Evolutionary conservation across 2,329 filamentous ascomycete species (phyloP), one percentile per base, ranked within the genome.

Genomic region (Lachnellula subtilissima): DNA sequence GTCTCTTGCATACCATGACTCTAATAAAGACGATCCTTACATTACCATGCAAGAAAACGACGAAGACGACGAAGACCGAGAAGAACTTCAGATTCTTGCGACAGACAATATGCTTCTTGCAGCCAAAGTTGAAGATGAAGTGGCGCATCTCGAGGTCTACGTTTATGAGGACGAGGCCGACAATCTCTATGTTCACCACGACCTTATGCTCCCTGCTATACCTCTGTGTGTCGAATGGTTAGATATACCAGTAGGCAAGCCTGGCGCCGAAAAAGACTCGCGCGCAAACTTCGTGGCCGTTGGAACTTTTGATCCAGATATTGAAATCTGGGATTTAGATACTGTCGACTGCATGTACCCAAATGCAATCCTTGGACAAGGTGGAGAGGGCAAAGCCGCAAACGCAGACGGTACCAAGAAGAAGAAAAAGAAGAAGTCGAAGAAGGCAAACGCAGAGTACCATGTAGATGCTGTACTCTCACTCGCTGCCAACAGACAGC

Each of bases 171-270:
- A 97, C 66, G 85, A 85, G 60, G 89, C 87, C 46, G 94, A 97
- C 74, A 99, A 99, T 71, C 86, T 99, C 59, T 99, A 99, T 72
- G 93, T 99, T 23, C 94, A 99, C 76, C 94, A 99, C 81, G 94
- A 99, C 73, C 96, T 99, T 67, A 97, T 99, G 93, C 82, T 99
- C 54, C 94, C 94, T 35, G 93, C 93, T 23, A 96, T 99, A 69
- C 94, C 94, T 11, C 84, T 99, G 6, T 94, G 91, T 68, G 82
- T 97, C 42, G 94, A 99, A 76, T 99, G 94, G 94, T 76, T 99
- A 46, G 90, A 97, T 71, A 80, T 96, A 54, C 87, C 91, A n/a
- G 91, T 96, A 37, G 87, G 88, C 62, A 90, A 91, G 71, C 74
- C 79, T 11, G 76, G 72, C 47, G 75, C 80, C 5, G 81, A 82